A percentile compares a stretch with the other conserved stretches of the same genome.
Conservation (phyloP, 1,284 basidiomycete species). For the Megacollybia platyphylla region DNA sequence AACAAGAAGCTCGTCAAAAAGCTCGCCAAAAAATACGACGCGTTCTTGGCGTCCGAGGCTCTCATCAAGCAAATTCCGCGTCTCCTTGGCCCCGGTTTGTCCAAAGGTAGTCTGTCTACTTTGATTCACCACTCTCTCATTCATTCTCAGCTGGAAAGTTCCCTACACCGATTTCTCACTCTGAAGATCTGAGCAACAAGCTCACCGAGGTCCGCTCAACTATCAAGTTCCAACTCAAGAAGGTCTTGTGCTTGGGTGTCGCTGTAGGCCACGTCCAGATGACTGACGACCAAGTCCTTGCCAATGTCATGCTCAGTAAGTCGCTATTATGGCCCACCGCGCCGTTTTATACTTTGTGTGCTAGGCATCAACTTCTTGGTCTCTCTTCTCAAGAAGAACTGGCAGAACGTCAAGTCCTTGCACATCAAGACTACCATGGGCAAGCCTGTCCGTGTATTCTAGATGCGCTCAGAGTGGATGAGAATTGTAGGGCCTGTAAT, state of each 20-base stretch:
- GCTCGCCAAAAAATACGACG: constrained; percentile 99
- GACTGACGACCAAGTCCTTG: constrained; percentile 94
- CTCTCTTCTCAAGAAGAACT: constrained; percentile 99
- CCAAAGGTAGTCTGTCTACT: constrained; percentile 58
- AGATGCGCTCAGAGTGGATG: constrained; percentile 12
- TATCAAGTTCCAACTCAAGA: constrained; percentile 99
- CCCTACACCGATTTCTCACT: constrained; percentile 92
- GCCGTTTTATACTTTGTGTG: constrained; percentile 4
- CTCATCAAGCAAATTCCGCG: constrained; percentile 99
- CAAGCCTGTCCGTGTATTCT: constrained; percentile 93
- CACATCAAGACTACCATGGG: constrained; percentile 99
- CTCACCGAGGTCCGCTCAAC: constrained; percentile 94
- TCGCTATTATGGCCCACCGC: constrained; percentile 7
- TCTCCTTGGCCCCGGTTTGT: constrained; percentile 98
- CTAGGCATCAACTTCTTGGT: constrained; percentile 99
- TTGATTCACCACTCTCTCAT: neutral
- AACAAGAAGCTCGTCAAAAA: constrained; percentile 99
- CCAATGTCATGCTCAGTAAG: constrained; percentile 92
- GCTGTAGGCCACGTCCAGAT: constrained; percentile 97
- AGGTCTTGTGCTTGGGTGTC: constrained; percentile 98
- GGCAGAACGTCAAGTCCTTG: constrained; percentile 99
- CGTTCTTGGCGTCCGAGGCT: constrained; percentile 95
- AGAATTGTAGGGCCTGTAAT: constrained; percentile 24
- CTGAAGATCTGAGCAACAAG: constrained; percentile 89
- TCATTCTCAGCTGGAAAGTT: constrained; percentile 82